A percentile compares a stretch with the other conserved stretches of the same genome.
These are phyloP conservation scores for peach (Prunus persica) DNA, from an alignment of 306 rosid species.

Conservation along the genomic window DNA sequence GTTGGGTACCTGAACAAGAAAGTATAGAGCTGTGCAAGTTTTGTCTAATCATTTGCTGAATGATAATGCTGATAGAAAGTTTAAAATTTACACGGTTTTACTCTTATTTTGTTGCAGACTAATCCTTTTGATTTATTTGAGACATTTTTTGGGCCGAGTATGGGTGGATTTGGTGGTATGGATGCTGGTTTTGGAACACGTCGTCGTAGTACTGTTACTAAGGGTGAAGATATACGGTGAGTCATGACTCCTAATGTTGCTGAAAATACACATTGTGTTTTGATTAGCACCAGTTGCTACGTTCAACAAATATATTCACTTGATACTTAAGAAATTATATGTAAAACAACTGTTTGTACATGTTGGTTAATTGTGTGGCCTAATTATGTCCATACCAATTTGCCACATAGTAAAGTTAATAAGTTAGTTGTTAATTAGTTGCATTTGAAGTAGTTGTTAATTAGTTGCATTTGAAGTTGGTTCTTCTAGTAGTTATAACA, in stretches of 20 bases:
- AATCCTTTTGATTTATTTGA: constrained; percentile 97
- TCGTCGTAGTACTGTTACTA: constrained; percentile 81
- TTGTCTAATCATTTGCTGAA: neutral
- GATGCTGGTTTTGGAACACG: constrained; percentile 84
- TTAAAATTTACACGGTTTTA: constrained; percentile 3
- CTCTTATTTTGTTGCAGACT: constrained; percentile 52
- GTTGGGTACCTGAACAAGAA: neutral
- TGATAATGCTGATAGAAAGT: neutral
- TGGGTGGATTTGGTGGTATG: constrained; percentile 81
- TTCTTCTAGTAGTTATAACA: neutral
- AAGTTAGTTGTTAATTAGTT: neutral
- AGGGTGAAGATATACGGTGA: constrained; percentile 97
- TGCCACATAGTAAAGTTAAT: neutral
- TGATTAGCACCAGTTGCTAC: constrained; percentile 12
- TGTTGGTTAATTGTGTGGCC: neutral
- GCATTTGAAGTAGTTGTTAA: neutral
- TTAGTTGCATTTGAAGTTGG: neutral
- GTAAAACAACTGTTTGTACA: neutral
- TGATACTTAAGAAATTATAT: neutral
- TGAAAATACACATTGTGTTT: constrained; percentile 9
- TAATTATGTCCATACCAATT: neutral
- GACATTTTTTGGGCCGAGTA: constrained; percentile 85
- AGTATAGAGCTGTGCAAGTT: neutral
- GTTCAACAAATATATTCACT: constrained; percentile 8
- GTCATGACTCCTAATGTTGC: constrained; percentile 20